A percentile compares a stretch with the other conserved stretches of the same genome.
Conservation (phyloP, 1,139 yeast genomes). For the Suhomyces guaymorum region DNA sequence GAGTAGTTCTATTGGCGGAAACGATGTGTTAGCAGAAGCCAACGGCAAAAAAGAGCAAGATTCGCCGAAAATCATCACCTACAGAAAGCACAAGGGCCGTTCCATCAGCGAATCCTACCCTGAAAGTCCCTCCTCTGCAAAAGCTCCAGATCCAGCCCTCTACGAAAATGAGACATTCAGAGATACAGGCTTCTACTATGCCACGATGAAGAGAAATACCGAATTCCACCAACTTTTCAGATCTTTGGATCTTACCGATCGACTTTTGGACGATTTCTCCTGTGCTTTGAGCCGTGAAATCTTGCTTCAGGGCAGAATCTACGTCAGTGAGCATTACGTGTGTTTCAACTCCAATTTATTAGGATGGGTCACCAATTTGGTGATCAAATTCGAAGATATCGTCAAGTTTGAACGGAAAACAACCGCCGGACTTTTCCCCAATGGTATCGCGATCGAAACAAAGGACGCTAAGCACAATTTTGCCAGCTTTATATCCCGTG, state of each 20-base stretch:
- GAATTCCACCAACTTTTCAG: constrained; percentile 81
- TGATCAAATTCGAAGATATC: constrained; percentile 72
- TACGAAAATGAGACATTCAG: constrained; percentile 41
- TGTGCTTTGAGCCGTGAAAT: constrained; percentile 91
- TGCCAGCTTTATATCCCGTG: constrained; percentile 87
- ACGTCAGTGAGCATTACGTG: constrained; percentile 74
- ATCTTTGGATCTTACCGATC: constrained; percentile 66
- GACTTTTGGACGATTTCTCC: constrained; percentile 78
- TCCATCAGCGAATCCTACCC: constrained; percentile 31
- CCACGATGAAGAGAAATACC: constrained; percentile 67
- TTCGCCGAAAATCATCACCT: constrained; percentile 52
- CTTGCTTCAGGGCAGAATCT: constrained; percentile 85
- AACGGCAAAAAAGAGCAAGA: constrained; percentile 1
- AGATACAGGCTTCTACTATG: constrained; percentile 48
- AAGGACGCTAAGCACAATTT: constrained; percentile 68
- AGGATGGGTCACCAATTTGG: constrained; percentile 88
- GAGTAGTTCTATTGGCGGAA: constrained; percentile 3
- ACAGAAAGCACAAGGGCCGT: constrained; percentile 40
- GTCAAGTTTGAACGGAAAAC: constrained; percentile 72
- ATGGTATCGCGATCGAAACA: constrained; percentile 80
- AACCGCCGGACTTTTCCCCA: constrained; percentile 89
- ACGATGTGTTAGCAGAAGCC: constrained; percentile 2
- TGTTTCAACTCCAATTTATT: constrained; percentile 91
- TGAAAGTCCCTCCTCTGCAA: constrained; percentile 19
- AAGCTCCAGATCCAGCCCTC: constrained; percentile 29